Evolutionary conservation across 1,284 basidiomycete genomes (phyloP).

Genomic region (Spongiforma sp.): DNA sequence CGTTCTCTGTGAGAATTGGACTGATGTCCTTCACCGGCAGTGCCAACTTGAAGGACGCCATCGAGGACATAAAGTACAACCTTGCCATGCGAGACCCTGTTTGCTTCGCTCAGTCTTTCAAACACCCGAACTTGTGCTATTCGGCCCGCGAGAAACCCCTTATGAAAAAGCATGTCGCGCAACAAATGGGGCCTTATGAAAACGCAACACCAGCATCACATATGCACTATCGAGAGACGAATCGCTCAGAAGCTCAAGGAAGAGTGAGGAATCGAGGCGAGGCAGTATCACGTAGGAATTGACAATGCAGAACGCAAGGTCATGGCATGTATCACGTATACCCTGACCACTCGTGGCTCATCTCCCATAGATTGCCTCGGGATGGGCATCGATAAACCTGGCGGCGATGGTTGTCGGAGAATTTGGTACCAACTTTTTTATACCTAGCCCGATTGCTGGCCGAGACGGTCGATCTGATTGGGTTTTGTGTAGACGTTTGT

Average conservation of each 20-base stretch:
- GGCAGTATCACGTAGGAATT: constrained; percentile 91
- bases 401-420: constrained; percentile 45
- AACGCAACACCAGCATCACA: constrained; percentile 82
- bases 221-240: constrained; percentile 79
- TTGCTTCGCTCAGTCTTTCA: constrained; percentile 85
- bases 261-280: constrained; percentile 64
- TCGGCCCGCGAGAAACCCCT: too few species aligned
- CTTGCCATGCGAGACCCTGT: constrained; percentile 69
- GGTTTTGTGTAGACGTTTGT: constrained; percentile 9
- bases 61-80: constrained; percentile 78
- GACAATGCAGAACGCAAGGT: constrained; percentile 64
- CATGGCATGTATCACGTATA: constrained; percentile 51
- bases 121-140: constrained; percentile 90
- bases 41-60: constrained; percentile 79
- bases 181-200: constrained; percentile 81
- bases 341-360: constrained; percentile 18
- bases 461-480: constrained; percentile 31
- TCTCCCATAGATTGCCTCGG: constrained; percentile 78
- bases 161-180: constrained; percentile 59
- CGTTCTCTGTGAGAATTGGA: constrained; percentile 74
- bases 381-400: constrained; percentile 96
- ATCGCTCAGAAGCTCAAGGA: constrained; percentile 75
- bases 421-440: constrained; percentile 54
- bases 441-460: constrained; percentile 28
- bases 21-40: constrained; percentile 93